Base-by-base conservation (phyloP, 805 yeast genomes). In the Hanseniaspora mollemarum region DNA sequence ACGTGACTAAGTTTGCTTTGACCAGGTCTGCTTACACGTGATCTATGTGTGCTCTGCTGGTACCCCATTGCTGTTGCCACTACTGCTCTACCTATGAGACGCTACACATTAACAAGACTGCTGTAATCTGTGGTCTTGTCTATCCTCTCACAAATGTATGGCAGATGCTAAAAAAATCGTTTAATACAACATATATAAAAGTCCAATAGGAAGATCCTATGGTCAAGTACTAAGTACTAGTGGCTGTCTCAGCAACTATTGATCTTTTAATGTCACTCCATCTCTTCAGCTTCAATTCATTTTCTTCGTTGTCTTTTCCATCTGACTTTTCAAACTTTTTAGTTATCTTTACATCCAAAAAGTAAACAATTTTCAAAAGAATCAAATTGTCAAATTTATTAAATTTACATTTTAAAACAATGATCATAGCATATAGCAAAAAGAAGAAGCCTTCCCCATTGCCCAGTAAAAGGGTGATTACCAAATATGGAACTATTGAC, bases 381-480 rank as follows among this genome's bases (percentile, higher is more conserved):
- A 46, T 19, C 18, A 46, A 7, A 28, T 24, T 46, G 18, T 40
- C 44, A n/a, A 22, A 39, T 13, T 46, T 46, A 40, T 46, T 46
- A 29, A 39, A 46, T n/a, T 46, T 46, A 8, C 35, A 32, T 18
- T 46, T 46, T 2, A 46, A 24, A 31, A 46, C 25, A 3, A 46
- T 31, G 22, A 46, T 15, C 28, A 25, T 31, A 8, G 29, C 15
- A 25, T 39, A 46, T 16, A 39, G 13, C 18, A 32, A 26, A 13
- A 13, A 39, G 33, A 37, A 39, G 16, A 46, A 46, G 4, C 51
- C 51, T 25, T 46, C 51, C 12, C 51, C 44, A 12, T 22, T 32
- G 10, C 24, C 22, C 13, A 46, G 15, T 3, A 19, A 16, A 15
- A 46, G 13, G 3, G 51, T 46, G 4, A 4, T 46, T 25, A 39